Percentiles rank a stretch among this genome's conserved stretches.
Conservation (phyloP, 805 yeast genomes). For the Wickerhamomyces sydowiorum region DNA sequence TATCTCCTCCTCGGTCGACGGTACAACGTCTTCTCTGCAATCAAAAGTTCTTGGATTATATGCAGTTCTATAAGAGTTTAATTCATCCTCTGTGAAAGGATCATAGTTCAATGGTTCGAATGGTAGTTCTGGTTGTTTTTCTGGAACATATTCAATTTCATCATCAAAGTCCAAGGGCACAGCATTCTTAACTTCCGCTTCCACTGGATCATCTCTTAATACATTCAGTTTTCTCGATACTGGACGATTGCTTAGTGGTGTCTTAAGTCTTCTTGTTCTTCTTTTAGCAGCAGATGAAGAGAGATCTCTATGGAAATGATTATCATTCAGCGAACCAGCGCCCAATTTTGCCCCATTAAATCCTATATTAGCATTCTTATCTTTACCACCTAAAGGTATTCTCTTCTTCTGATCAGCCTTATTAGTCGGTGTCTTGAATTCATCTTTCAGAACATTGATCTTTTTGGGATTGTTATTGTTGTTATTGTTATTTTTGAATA, state of each 20-base stretch:
- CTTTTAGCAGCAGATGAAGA: conserved; percentile 5
- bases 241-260: conserved; percentile 12
- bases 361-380: conserved; percentile 9
- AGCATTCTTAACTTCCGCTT: neutral
- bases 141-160: conserved; percentile 46
- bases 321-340: neutral
- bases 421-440: conserved; percentile 9
- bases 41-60: conserved; percentile 14
- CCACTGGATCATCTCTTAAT: conserved; percentile 21
- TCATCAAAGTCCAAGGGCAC: conserved; percentile 16
- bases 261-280: conserved; percentile 13
- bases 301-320: neutral
- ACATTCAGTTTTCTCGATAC: conserved; percentile 26
- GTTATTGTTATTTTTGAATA: conserved; percentile 3
- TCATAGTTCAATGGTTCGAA: conserved; percentile 40
- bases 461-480: neutral
- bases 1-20: conserved; percentile 1
- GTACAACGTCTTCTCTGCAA: conserved; percentile 9
- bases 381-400: conserved; percentile 23
- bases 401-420: conserved; percentile 5
- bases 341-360: neutral
- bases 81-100: conserved; percentile 31
- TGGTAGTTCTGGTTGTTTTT: conserved; percentile 29
- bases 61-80: conserved; percentile 18
- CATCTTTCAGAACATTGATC: conserved; percentile 1